Evolutionary conservation across 2,329 filamentous ascomycete species (phyloP), one percentile per base, ranked within the genome.

Genomic region (Akanthomyces uredinophilus): DNA sequence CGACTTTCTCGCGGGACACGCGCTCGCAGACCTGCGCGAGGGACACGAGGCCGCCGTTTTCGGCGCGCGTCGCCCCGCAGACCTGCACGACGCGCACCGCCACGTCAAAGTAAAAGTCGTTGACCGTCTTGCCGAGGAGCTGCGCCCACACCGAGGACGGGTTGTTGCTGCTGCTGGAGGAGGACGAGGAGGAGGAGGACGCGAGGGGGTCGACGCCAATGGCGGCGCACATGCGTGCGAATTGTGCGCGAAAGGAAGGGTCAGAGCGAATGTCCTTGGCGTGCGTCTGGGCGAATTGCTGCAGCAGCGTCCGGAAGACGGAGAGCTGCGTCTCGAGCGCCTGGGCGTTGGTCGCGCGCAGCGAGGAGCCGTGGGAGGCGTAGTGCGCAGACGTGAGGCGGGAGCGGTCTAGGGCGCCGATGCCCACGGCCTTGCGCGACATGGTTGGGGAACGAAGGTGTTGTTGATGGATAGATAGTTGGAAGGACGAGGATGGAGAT

Each of bases 51-150:
- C 95, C 95, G 7, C 95, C 95, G 73, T 99, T 99, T 76, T 97
- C 94, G 4, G 85, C 86, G 58, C 95, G 82, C 50, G 92, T 97
- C 58, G 88, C 86, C 6, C 92, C 83, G 72, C 95, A 99, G 8
- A 97, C 87, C 75, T 98, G 94, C 6, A 99, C 95, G 1, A 98
- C 90, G 55, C 91, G 84, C n/a, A 98, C 94, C 1, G 92, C 95
- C 51, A 99, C 86, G 79, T 96, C 94, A 75, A 98, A 98, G 78
- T 98, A 99, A 73, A 99, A 99, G 75, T 99, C 95, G 73, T 97
- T 96, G 68, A 99, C 93, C 69, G 88, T 92, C 64, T 90, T 86
- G 35, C 95, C 95, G 22, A 98, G 83, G 65, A 98, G 85, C 78
- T 97, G 93, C 10, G 92, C 90, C 94, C 95, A 98, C 63, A 97